These are phyloP conservation scores for Thermothielavioides terrestris DNA, from an alignment of 495 filamentous ascomycete genomes.

Conservation along the genomic window DNA sequence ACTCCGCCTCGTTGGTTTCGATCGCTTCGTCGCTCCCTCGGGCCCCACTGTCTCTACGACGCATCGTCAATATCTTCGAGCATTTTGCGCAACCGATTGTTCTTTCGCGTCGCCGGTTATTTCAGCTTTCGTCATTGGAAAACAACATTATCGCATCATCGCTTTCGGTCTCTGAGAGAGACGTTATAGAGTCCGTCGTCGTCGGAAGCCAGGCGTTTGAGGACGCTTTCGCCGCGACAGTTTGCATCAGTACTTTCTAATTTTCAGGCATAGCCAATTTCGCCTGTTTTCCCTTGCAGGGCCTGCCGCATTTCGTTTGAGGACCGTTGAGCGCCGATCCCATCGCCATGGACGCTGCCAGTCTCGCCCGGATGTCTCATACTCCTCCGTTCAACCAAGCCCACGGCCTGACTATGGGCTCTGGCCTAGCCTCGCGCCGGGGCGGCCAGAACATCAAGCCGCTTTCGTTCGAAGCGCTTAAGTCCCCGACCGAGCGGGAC, in stretches of 20 bases:
- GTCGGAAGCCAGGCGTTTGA: slow-evolving; percentile 23
- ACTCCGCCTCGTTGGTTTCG: slow-evolving; percentile 14
- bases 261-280: slow-evolving; percentile 5
- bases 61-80: slow-evolving; percentile 27
- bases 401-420: slow-evolving; percentile 65
- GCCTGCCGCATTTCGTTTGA: slow-evolving; percentile 1
- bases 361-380: slow-evolving; percentile 99
- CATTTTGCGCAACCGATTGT: background rate
- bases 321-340: slow-evolving; percentile 8
- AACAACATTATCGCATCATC: slow-evolving; percentile 19
- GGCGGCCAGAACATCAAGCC: slow-evolving; percentile 79
- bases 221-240: slow-evolving; percentile 23
- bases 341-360: slow-evolving; percentile 87
- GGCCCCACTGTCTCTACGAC: slow-evolving; percentile 21
- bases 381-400: slow-evolving; percentile 61
- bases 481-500: slow-evolving; percentile 38
- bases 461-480: slow-evolving; percentile 61
- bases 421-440: slow-evolving; percentile 72
- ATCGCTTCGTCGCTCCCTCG: slow-evolving; percentile 26
- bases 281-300: background rate
- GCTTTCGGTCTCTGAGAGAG: slow-evolving; percentile 25
- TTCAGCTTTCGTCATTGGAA: slow-evolving; percentile 12
- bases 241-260: slow-evolving; percentile 23
- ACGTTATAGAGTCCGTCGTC: slow-evolving; percentile 20
- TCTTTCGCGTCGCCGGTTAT: slow-evolving; percentile 5